Evolutionary conservation across 2,329 filamentous ascomycete genomes (phyloP).

Genomic region (Exophiala aquamarina): DNA sequence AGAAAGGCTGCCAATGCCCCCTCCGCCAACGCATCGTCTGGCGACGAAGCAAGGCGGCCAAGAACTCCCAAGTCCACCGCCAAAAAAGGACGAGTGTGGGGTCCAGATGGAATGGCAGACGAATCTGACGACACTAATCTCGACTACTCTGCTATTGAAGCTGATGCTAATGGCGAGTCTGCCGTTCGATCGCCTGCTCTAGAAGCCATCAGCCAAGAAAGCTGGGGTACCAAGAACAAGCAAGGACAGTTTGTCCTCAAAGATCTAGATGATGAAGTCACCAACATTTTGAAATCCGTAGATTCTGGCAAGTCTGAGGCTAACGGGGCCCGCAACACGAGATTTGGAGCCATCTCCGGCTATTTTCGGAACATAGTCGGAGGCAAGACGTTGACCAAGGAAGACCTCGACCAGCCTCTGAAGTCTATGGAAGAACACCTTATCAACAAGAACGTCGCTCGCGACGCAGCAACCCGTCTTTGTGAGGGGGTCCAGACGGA

Average conservation of each 20-base stretch:
- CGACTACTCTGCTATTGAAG: slow-evolving; percentile 77
- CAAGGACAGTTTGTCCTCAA: slow-evolving; percentile 93
- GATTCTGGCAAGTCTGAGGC: slow-evolving; percentile 60
- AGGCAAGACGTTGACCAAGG: slow-evolving; percentile 85
- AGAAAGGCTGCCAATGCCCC: slow-evolving; percentile 65
- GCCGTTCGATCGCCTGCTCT: slow-evolving; percentile 56
- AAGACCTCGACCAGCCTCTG: slow-evolving; percentile 87
- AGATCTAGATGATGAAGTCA: slow-evolving; percentile 90
- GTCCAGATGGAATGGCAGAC: slow-evolving; percentile 81
- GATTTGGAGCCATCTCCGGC: slow-evolving; percentile 78
- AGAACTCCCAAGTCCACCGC: slow-evolving; percentile 56
- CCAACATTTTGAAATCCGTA: slow-evolving; percentile 81
- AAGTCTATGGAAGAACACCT: slow-evolving; percentile 96
- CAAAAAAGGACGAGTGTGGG: slow-evolving; percentile 92
- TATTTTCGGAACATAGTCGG: slow-evolving; percentile 94
- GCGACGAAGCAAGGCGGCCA: slow-evolving; percentile 70
- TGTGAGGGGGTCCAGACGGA: slow-evolving; percentile 91
- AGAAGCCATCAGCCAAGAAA: slow-evolving; percentile 72
- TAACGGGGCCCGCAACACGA: slow-evolving; percentile 59
- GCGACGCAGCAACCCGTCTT: slow-evolving; percentile 86
- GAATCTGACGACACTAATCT: slow-evolving; percentile 78
- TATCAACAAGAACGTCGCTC: slow-evolving; percentile 91
- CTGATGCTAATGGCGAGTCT: slow-evolving; percentile 38
- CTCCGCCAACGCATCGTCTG: slow-evolving; percentile 70
- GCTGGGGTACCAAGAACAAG: slow-evolving; percentile 80